These are phyloP conservation scores for Pyrrhoderma lamaoense DNA, from an alignment of 1,284 basidiomycete genomes.

Conservation along the genomic window DNA sequence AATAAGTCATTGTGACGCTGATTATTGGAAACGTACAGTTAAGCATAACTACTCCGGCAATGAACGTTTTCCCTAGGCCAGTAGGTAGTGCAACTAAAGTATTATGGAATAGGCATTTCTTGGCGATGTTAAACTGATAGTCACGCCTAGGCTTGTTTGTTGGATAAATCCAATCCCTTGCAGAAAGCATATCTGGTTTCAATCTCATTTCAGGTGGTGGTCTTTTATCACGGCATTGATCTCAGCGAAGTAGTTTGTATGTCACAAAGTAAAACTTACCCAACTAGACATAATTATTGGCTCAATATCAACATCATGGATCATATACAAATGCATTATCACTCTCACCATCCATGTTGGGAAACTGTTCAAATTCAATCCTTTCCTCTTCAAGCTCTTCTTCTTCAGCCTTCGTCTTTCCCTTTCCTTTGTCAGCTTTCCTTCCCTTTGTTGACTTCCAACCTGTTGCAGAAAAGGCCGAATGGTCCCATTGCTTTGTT, in stretches of 20 bases:
- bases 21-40: constrained; percentile 47
- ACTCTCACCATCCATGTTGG: constrained; percentile 54
- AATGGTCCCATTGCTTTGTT: constrained; percentile 82
- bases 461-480: constrained; percentile 74
- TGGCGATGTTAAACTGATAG: constrained; percentile 95
- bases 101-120: constrained; percentile 84
- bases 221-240: constrained; percentile 12
- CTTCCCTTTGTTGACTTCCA: constrained; percentile 40
- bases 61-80: constrained; percentile 96
- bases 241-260: not conserved
- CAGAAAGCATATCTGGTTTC: constrained; percentile 67
- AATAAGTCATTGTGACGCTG: constrained; percentile 1
- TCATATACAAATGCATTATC: constrained; percentile 5
- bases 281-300: constrained; percentile 29
- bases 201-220: constrained; percentile 76
- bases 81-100: constrained; percentile 94
- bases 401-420: constrained; percentile 30
- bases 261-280: constrained; percentile 31
- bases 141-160: constrained; percentile 83
- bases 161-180: constrained; percentile 89
- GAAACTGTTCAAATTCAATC: constrained; percentile 77
- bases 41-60: constrained; percentile 94
- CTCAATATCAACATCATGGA: no score
- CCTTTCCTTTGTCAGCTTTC: constrained; percentile 42
- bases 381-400: constrained; percentile 44